Conservation (phyloP, 345 rosid species). For the Acer yangbiense region DNA sequence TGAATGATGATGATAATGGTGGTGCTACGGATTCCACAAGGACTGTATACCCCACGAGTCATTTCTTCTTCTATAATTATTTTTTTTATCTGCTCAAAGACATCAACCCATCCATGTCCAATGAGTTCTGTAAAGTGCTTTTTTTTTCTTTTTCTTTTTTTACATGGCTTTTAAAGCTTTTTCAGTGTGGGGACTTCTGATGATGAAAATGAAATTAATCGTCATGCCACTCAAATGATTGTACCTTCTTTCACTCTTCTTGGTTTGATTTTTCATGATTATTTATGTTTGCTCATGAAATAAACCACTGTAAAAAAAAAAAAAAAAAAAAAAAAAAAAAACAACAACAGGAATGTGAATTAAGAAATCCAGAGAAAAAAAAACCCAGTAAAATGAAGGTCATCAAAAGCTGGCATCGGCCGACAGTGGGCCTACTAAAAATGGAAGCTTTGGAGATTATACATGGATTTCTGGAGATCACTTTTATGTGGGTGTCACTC, state of each 20-base stretch:
- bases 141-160: neutral
- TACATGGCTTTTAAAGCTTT: slow-evolving; percentile 14
- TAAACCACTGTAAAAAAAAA: neutral
- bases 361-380: neutral
- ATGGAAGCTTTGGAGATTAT: slow-evolving; percentile 13
- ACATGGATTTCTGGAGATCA: slow-evolving; percentile 24
- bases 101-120: neutral
- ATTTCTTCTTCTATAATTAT: slow-evolving; percentile 5
- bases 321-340: no score
- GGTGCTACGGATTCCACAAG: slow-evolving; percentile 9
- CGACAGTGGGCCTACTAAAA: slow-evolving; percentile 11
- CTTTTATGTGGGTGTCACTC: neutral
- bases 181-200: slow-evolving; percentile 20
- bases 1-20: neutral
- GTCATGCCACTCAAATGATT: slow-evolving; percentile 23
- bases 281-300: neutral
- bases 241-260: slow-evolving; percentile 17
- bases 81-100: neutral
- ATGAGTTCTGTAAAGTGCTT: slow-evolving; percentile 7
- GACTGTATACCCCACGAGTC: neutral
- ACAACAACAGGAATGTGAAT: neutral
- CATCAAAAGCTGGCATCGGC: slow-evolving; percentile 6
- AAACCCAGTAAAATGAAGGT: neutral
- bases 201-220: slow-evolving; percentile 17
- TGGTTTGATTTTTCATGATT: slow-evolving; percentile 3